Conservation (phyloP, 2,329 filamentous ascomycete species). For the Colletotrichum echinochloae region DNA sequence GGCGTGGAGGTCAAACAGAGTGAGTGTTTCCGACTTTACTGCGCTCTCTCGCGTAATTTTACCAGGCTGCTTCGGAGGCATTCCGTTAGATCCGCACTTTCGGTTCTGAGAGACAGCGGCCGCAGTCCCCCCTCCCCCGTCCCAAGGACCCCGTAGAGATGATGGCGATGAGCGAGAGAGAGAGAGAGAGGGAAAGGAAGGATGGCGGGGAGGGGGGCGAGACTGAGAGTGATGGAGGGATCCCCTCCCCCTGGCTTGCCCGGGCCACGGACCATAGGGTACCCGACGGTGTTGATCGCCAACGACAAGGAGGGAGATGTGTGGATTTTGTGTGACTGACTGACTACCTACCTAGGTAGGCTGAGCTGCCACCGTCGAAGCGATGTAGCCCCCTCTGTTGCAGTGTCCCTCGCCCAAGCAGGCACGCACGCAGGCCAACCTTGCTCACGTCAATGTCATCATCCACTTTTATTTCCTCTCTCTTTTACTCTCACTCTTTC, state of each 20-base stretch:
- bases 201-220: conserved; percentile 4
- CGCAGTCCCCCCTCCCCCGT: not conserved
- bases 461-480: not conserved
- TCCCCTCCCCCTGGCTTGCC: conserved; percentile 12
- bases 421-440: conserved; percentile 20
- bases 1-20: not conserved
- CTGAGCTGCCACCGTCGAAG: conserved; percentile 37
- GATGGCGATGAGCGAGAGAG: too few species aligned
- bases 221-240: conserved; percentile 9
- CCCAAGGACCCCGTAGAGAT: conserved; percentile 11
- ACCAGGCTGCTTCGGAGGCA: not conserved
- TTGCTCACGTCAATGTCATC: conserved; percentile 25
- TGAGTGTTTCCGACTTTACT: not conserved
- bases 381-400: conserved; percentile 39
- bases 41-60: conserved; percentile 11
- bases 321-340: conserved; percentile 17
- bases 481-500: not conserved
- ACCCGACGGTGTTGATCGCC: conserved; percentile 19
- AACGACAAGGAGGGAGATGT: not conserved
- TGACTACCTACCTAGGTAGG: too few species aligned
- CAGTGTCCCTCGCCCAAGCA: conserved; percentile 20
- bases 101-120: conserved; percentile 1
- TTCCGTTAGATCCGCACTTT: conserved; percentile 1
- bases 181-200: not conserved
- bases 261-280: conserved; percentile 8